Percentiles rank a stretch among this genome's conserved stretches.
Conservation (phyloP, 2,329 filamentous ascomycete genomes). For the Tympanopsis confertula region DNA sequence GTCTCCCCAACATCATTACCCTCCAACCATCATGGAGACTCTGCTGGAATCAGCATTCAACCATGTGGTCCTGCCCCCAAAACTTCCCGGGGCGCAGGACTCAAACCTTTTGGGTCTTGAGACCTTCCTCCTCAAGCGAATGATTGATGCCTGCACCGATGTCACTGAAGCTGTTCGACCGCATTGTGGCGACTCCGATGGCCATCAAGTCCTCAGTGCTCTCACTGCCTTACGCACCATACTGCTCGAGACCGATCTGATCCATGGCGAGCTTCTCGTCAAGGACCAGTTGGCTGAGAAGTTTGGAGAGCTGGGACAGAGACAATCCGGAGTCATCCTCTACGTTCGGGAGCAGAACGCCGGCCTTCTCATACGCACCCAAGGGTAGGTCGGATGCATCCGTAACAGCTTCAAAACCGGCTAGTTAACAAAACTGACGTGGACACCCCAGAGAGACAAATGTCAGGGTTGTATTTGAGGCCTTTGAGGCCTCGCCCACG, state of each 20-base stretch:
- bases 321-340: background rate
- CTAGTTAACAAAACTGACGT: background rate
- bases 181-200: background rate
- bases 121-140: no score
- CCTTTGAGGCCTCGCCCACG: background rate
- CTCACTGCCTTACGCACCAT: background rate
- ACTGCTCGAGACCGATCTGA: background rate
- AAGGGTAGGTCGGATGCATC: no score
- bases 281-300: background rate
- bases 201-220: background rate
- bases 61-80: constrained; percentile 24
- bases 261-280: background rate
- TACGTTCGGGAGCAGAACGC: background rate
- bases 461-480: no score
- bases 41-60: constrained; percentile 13
- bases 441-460: no score
- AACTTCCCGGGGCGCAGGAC: constrained; percentile 19
- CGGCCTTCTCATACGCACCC: background rate
- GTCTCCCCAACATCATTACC: background rate
- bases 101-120: constrained; percentile 4
- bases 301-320: background rate
- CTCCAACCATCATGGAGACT: background rate
- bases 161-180: no score
- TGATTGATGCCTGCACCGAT: no score
- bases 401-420: no score